Percentiles rank a stretch among this genome's conserved stretches.
Evolutionary conservation across 1,284 basidiomycete genomes (phyloP).

Genomic region (Rhodotorula sp.): DNA sequence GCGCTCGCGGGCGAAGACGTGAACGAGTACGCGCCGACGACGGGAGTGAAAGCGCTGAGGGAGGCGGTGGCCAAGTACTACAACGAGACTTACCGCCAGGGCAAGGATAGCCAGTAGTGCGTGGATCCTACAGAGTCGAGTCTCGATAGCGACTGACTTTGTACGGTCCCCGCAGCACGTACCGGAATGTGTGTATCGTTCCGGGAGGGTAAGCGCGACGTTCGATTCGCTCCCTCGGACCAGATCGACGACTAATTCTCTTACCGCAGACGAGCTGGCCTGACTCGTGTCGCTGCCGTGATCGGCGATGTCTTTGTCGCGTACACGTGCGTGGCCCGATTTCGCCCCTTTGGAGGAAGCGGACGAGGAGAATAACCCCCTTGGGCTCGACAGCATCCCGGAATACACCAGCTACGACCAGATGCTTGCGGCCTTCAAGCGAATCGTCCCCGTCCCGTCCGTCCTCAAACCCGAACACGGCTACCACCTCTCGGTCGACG

Average conservation of each 20-base stretch:
- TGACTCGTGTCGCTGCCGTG: conserved; percentile 86
- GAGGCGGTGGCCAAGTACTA: conserved; percentile 80
- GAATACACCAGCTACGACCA: conserved; percentile 71
- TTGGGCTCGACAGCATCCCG: conserved; percentile 55
- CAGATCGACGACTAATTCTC: conserved; percentile 43
- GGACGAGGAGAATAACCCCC: neutral
- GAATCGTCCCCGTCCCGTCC: conserved; percentile 84
- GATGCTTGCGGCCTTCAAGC: conserved; percentile 79
- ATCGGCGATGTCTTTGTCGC: conserved; percentile 59
- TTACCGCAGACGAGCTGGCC: conserved; percentile 68
- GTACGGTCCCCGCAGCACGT: conserved; percentile 61
- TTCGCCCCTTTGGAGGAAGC: neutral
- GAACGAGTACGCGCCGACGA: conserved; percentile 88
- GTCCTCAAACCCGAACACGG: conserved; percentile 55
- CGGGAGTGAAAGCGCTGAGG: conserved; percentile 60
- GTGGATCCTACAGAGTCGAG: neutral
- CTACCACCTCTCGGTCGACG: conserved; percentile 69
- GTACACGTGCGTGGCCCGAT: conserved; percentile 47
- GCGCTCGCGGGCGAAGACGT: conserved; percentile 55
- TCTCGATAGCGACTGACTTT: neutral
- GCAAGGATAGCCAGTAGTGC: conserved; percentile 60
- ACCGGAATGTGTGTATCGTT: conserved; percentile 64
- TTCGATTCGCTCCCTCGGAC: neutral
- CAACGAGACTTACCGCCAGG: conserved; percentile 79
- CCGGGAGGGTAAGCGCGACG: conserved; percentile 26